phyloP scores from a whole-genome alignment of 306 rosid genomes.

The Acacia melanoxylon region DNA sequence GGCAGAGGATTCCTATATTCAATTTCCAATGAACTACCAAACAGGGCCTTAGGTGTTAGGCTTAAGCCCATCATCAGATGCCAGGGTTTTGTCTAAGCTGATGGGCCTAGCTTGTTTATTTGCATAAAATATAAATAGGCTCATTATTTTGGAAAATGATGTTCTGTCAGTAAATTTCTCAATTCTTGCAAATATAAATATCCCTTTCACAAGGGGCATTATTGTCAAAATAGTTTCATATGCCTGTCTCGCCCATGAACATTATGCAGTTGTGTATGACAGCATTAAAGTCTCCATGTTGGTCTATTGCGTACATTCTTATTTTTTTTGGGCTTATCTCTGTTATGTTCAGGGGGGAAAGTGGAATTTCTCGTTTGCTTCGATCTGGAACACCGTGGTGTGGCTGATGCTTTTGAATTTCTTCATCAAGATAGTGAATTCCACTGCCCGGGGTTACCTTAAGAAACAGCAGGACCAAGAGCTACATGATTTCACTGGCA shows the following conservation, averaged over 20 bases:
- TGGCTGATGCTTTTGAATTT: slow-evolving; percentile 98
- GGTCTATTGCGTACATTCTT: background rate
- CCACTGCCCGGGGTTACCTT: slow-evolving; percentile 82
- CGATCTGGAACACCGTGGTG: slow-evolving; percentile 84
- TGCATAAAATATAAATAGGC: background rate
- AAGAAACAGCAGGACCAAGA: slow-evolving; percentile 75
- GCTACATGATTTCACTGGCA: slow-evolving; percentile 43
- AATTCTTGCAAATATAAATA: background rate
- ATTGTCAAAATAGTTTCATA: background rate
- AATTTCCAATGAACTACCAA: too few species aligned
- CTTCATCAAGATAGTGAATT: slow-evolving; percentile 81
- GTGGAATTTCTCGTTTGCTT: slow-evolving; percentile 86
- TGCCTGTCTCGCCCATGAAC: background rate
- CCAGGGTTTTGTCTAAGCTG: background rate
- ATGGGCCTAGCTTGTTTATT: background rate
- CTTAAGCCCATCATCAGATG: background rate
- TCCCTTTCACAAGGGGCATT: background rate
- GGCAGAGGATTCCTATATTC: too few species aligned
- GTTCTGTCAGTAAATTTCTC: background rate
- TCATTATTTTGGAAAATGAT: too few species aligned
- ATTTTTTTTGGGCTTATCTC: slow-evolving; percentile 2
- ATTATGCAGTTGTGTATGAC: background rate
- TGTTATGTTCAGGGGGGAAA: slow-evolving; percentile 54
- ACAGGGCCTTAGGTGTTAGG: background rate
- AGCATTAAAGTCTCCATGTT: slow-evolving; percentile 7